A percentile compares a stretch with the other conserved stretches of the same genome.
Conservation (phyloP, 2,329 filamentous ascomycete genomes). For the Trichoderma aggressivum region DNA sequence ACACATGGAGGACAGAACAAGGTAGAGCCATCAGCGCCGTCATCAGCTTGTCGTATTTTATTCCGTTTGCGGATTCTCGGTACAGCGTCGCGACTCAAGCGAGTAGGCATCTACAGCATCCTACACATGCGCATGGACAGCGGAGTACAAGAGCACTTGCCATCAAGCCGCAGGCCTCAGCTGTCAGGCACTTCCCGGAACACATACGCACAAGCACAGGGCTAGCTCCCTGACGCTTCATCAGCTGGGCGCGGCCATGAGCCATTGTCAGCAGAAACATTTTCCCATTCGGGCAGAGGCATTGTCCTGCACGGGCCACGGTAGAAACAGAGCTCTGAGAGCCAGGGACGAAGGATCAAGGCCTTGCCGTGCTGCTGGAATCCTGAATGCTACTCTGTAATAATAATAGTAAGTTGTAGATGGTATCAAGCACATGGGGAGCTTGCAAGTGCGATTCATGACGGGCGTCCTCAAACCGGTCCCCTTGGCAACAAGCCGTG, state of each 20-base stretch:
- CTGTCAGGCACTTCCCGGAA: background rate
- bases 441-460: background rate
- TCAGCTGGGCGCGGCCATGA: background rate
- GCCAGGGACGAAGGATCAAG: background rate
- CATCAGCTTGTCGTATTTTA: background rate
- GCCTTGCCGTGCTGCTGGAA: background rate
- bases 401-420: background rate
- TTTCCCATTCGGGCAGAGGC: background rate
- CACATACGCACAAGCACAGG: background rate
- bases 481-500: background rate
- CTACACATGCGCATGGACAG: background rate
- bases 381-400: background rate
- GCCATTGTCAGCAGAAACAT: background rate
- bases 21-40: background rate
- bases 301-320: conserved; percentile 5
- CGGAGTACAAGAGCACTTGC: background rate
- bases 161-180: background rate
- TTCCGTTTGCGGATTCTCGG: background rate
- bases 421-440: background rate
- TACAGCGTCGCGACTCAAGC: background rate
- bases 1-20: background rate
- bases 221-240: background rate
- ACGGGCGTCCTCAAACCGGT: background rate
- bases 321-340: background rate
- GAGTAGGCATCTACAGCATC: background rate